Evolutionary conservation across 2,329 filamentous ascomycete species (phyloP).

Genomic region (Neofusicoccum sp.): DNA sequence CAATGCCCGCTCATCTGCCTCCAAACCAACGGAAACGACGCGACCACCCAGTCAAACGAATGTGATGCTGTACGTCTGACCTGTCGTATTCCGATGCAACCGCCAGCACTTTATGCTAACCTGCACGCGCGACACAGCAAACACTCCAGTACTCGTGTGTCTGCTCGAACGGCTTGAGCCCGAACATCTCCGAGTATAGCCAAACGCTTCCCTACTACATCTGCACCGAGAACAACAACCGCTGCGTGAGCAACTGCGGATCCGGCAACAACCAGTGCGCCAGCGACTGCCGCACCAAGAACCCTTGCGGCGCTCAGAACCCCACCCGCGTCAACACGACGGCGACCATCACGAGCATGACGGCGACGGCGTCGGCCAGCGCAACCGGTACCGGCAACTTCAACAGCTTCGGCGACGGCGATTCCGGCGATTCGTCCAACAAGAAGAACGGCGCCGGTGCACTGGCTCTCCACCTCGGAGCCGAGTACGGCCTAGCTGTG

Average conservation of each 20-base stretch:
- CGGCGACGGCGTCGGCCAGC: conserved; percentile 38
- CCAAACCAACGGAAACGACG: conserved; percentile 50
- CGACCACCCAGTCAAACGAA: conserved; percentile 56
- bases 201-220: conserved; percentile 76
- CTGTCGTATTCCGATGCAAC: not conserved
- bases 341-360: conserved; percentile 46
- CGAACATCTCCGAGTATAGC: conserved; percentile 74
- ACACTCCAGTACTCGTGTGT: conserved; percentile 69
- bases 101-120: conserved; percentile 10
- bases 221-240: conserved; percentile 68
- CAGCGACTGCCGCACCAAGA: conserved; percentile 59
- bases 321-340: conserved; percentile 61
- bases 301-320: conserved; percentile 70
- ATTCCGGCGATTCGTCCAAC: conserved; percentile 32
- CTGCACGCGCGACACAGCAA: conserved; percentile 24
- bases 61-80: conserved; percentile 61
- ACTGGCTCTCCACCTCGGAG: conserved; percentile 52
- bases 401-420: conserved; percentile 25
- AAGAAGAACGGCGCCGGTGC: conserved; percentile 34
- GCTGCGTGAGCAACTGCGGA: conserved; percentile 63
- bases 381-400: conserved; percentile 12
- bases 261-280: conserved; percentile 56
- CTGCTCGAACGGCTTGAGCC: conserved; percentile 63
- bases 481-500: conserved; percentile 56
- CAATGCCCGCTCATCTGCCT: conserved; percentile 72